Conservation (phyloP, 2,329 filamentous ascomycete genomes). For the Calonectria pteridis region DNA sequence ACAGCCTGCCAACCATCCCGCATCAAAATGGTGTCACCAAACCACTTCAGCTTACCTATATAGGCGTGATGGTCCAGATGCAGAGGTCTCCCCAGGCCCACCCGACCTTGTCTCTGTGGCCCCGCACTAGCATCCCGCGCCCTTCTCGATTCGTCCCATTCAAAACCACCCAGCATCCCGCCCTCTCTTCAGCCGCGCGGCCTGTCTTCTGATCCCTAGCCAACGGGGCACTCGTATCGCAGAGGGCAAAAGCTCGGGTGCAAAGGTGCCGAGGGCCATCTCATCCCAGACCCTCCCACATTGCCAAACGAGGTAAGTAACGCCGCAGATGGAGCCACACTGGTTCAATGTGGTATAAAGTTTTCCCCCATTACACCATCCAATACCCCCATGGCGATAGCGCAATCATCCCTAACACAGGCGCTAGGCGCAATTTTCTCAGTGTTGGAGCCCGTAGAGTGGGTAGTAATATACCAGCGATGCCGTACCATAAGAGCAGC, state of each 20-base stretch:
- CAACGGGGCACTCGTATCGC: constrained; percentile 15
- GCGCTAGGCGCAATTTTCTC: constrained; percentile 12
- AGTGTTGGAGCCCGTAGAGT: neutral
- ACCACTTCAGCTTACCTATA: neutral
- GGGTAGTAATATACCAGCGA: constrained; percentile 2
- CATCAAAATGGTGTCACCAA: neutral
- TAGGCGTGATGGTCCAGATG: neutral
- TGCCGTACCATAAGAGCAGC: constrained; percentile 2
- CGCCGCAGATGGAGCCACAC: constrained; percentile 7
- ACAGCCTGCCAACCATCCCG: neutral
- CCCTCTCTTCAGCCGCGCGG: constrained; percentile 8
- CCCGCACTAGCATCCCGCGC: neutral
- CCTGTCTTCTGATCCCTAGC: neutral
- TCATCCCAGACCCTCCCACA: neutral
- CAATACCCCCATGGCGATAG: constrained; percentile 21
- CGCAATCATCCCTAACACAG: constrained; percentile 19
- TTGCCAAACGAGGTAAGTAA: constrained; percentile 17
- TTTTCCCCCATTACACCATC: constrained; percentile 22
- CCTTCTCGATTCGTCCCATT: neutral
- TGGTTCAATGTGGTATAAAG: neutral
- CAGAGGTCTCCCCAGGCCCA: neutral
- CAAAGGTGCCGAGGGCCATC: constrained; percentile 1
- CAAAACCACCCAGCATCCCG: neutral
- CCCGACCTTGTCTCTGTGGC: neutral
- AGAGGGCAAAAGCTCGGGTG: constrained; percentile 8